These are phyloP conservation scores for Dentipellis fragilis DNA, from an alignment of 768 basidiomycete species.

Conservation along the genomic window DNA sequence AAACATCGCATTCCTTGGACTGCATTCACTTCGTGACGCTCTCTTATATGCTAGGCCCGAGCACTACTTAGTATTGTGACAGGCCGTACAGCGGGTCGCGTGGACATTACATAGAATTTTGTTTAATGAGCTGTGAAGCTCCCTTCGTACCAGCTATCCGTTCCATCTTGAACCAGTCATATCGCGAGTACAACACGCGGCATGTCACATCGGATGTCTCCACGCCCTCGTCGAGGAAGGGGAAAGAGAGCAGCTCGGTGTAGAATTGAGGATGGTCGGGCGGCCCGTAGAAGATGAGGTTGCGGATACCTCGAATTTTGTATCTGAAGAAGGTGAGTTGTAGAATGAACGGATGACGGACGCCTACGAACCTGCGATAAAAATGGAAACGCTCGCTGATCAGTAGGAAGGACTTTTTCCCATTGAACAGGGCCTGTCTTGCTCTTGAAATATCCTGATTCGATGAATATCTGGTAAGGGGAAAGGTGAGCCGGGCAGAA, in stretches of 20 bases:
- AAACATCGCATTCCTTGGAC: neutral
- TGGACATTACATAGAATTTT: neutral
- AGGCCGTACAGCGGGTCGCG: too few relatives aligned
- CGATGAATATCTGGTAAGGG: conserved; percentile 62
- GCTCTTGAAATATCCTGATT: conserved; percentile 93
- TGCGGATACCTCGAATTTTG: conserved; percentile 86
- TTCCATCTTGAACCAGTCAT: conserved; percentile 82
- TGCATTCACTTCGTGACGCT: neutral
- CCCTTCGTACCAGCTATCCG: conserved; percentile 56
- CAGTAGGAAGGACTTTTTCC: conserved; percentile 77
- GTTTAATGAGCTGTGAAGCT: conserved; percentile 20
- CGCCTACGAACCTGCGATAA: conserved; percentile 56
- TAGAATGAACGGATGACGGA: neutral
- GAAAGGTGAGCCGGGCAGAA: neutral
- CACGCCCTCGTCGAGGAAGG: conserved; percentile 86
- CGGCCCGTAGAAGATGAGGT: conserved; percentile 86
- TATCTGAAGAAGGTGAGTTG: conserved; percentile 41
- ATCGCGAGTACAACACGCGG: conserved; percentile 75
- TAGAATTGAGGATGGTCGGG: conserved; percentile 91
- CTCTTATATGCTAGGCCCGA: too few relatives aligned
- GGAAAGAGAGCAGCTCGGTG: conserved; percentile 79
- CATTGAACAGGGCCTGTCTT: conserved; percentile 84
- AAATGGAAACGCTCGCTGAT: conserved; percentile 99
- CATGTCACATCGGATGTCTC: conserved; percentile 80
- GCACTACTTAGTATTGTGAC: neutral